Base-by-base conservation (phyloP, 495 filamentous ascomycete genomes). In the Peziza echinospora region DNA sequence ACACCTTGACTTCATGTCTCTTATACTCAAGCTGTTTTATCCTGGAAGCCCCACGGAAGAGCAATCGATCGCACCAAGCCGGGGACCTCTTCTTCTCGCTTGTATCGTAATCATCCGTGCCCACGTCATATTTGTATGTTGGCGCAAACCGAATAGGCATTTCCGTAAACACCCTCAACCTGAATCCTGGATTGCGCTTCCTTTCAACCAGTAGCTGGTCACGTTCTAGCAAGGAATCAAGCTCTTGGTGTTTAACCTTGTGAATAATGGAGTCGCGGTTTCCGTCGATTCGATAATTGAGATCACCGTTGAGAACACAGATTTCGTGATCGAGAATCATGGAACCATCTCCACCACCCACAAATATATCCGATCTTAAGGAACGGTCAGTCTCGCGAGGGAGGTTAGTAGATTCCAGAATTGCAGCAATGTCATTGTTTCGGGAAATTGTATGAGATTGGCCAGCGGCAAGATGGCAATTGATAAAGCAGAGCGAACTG, bases 251-350 rank as follows among this genome's bases (percentile, higher is more conserved):
- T 37, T 77, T 78, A 44, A 94, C 68, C 0, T 80, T 82, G 46
- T 77, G 77, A 44, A 97, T 80, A 26, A 96, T 85, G 6, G 81
- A 80, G 55, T 94, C 81, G 8, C 89, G 80, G 17, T 80, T 77
- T 70, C 94, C 93, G 61, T 97, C 89, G 55, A 97, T 96, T 34
- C 89, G 85, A 63, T 97, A 97, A 61, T 97, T 97, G 39, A 97
- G 73, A 58, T 97, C 89, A 16, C 89, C 89, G 58, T 96, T 94
- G 17, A 94, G 63, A 44, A 97, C 76, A 56, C 89, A 97, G 17
- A 96, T 78, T 61, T 97, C 89, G 54, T 97, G 87, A 53, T 97
- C 89, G 44, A 94, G 72, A 43, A 97, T 80, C 85, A 96, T 91
- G 21, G 77, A 80, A 8, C 89, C 89, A 56, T 97, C 89, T 13